A percentile compares a stretch with the other conserved stretches of the same genome.
Evolutionary conservation across 352 stramenopile genomes (phyloP).

Genomic region (Pythium diclinum): DNA sequence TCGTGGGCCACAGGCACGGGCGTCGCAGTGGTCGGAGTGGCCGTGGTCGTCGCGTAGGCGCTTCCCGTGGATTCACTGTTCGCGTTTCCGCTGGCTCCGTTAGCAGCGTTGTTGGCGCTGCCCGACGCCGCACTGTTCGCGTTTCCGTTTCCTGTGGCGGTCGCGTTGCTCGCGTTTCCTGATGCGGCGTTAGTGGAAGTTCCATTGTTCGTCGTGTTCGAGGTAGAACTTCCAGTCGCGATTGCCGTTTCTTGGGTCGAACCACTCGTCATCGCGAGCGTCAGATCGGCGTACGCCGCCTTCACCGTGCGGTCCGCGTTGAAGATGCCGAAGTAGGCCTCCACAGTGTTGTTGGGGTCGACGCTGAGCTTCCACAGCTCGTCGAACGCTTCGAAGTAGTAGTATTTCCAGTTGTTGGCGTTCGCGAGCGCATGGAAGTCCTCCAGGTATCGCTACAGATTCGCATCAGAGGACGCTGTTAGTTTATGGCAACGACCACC

Average conservation of each 20-base stretch:
- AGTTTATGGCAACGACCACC: background rate
- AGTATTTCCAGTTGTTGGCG: conserved; percentile 49
- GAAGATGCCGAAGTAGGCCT: conserved; percentile 64
- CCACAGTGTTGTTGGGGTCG: conserved; percentile 40
- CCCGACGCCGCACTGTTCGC: background rate
- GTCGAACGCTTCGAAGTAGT: conserved; percentile 72
- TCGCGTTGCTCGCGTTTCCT: background rate
- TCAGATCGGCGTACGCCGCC: conserved; percentile 29
- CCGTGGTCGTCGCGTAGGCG: background rate
- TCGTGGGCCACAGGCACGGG: background rate
- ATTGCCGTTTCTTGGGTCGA: background rate
- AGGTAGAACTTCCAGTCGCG: background rate
- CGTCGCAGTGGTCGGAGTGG: background rate
- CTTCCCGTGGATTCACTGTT: background rate
- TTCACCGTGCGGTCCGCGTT: conserved; percentile 45
- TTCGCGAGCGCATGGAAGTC: conserved; percentile 48
- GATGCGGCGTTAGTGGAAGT: background rate
- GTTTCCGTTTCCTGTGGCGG: background rate
- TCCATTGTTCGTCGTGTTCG: background rate
- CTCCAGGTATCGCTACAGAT: conserved; percentile 45
- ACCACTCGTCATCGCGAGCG: background rate
- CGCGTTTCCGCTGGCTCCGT: background rate
- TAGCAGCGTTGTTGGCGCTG: background rate
- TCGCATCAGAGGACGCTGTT: background rate
- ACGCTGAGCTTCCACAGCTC: conserved; percentile 50